Percentiles rank a stretch among this genome's conserved stretches.
These are phyloP conservation scores for Flaveria sonorensis DNA, from an alignment of 129 eudicot species.

Conservation along the genomic window DNA sequence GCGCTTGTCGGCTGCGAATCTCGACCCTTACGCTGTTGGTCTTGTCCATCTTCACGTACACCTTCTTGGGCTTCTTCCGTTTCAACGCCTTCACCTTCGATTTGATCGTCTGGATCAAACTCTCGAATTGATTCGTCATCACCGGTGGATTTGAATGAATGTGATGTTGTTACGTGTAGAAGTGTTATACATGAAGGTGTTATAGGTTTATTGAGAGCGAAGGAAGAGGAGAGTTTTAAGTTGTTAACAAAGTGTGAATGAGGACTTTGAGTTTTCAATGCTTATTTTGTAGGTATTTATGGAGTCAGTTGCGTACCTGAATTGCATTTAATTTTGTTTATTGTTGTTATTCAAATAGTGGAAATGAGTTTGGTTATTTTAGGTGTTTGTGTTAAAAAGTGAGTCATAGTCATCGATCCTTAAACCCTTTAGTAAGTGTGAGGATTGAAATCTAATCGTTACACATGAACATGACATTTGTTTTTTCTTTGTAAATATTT, in stretches of 20 bases:
- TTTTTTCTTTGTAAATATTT: too few relatives aligned
- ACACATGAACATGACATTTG: too few relatives aligned
- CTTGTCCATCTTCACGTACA: slow-evolving; percentile 83
- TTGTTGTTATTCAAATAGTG: background rate
- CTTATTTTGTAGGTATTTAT: slow-evolving; percentile 28
- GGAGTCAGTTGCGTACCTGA: slow-evolving; percentile 39
- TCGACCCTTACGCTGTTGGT: slow-evolving; percentile 80
- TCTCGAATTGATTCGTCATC: slow-evolving; percentile 82
- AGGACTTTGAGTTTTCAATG: slow-evolving; percentile 19
- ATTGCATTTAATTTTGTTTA: background rate
- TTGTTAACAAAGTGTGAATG: slow-evolving; percentile 6
- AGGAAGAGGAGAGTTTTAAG: slow-evolving; percentile 11
- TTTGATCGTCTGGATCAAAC: slow-evolving; percentile 65
- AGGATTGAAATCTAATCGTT: too few relatives aligned
- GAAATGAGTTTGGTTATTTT: background rate
- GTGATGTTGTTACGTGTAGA: background rate
- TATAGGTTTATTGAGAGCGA: slow-evolving; percentile 15
- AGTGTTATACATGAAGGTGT: background rate
- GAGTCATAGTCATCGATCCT: too few relatives aligned
- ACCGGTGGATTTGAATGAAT: background rate
- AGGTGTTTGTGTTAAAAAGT: background rate
- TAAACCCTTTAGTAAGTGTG: too few relatives aligned
- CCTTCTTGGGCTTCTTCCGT: slow-evolving; percentile 72
- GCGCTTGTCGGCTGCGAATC: slow-evolving; percentile 83
- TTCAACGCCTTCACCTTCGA: slow-evolving; percentile 75